A percentile compares a stretch with the other conserved stretches of the same genome.
These are phyloP conservation scores for Inga laurina DNA, from an alignment of 306 rosid species.

Conservation along the genomic window DNA sequence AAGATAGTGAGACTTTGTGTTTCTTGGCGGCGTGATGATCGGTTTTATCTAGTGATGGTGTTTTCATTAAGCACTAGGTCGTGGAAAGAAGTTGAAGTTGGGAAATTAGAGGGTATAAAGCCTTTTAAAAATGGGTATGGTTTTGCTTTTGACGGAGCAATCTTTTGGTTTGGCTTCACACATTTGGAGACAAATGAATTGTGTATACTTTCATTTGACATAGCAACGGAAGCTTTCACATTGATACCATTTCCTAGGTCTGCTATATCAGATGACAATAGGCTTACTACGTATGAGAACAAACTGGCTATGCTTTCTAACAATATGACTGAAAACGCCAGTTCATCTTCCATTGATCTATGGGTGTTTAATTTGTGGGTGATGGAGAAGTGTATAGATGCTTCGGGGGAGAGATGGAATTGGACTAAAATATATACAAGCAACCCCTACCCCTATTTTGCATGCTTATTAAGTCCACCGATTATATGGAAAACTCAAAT, in stretches of 20 bases:
- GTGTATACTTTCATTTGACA: not conserved
- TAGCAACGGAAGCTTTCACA: not conserved
- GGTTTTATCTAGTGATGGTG: fast-evolving
- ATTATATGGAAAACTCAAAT: no score
- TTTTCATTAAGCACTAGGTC: not conserved
- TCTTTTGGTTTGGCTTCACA: not conserved
- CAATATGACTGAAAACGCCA: not conserved
- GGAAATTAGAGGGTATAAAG: no score
- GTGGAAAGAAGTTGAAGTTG: not conserved
- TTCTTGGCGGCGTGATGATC: not conserved
- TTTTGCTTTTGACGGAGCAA: not conserved
- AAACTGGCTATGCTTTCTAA: not conserved
- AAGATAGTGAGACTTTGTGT: not conserved
- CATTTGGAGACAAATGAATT: no score
- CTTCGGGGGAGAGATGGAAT: not conserved
- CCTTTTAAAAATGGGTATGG: fast-evolving
- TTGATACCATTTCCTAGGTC: not conserved
- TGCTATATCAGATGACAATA: no score
- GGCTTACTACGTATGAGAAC: not conserved
- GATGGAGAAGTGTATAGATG: not conserved
- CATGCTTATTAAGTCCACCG: no score
- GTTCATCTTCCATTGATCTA: not conserved
- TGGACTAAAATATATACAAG: not conserved
- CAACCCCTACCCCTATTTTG: not conserved
- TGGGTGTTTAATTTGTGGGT: not conserved